Evolutionary conservation across 805 yeast genomes (phyloP), one percentile per base, ranked within the genome.

Genomic region (Nakazawaea wyomingensis): DNA sequence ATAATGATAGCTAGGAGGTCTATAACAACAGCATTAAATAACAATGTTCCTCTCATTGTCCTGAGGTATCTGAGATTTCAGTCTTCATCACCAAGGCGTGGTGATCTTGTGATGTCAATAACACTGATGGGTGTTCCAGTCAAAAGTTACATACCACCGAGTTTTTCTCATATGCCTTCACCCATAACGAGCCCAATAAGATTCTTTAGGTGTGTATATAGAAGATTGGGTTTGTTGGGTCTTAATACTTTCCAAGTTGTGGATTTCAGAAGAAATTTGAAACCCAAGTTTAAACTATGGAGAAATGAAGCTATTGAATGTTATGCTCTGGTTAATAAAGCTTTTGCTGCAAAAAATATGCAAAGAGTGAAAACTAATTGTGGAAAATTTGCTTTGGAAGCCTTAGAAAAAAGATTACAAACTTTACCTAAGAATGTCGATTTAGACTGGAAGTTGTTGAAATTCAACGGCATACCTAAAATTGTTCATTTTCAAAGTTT

Each of bases 251-350:
- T 70, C 42, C 71, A 68, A 47, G 68, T 73, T 4, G 71, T 68
- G 43, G 69, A 69, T 49, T 74, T 62, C 54, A 72, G 66, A 60
- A 56, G 61, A 46, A 62, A 61, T 21, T 57, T 74, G 44, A 83
- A 79, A 60, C 86, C 90, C 26, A 66, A 78, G 34, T 83, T 82
- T 50, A 58, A 78, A 17, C 74, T 80, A 47, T 90, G 96, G 96
- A 86, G 85, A 60, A 91, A 88, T 61, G 73, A 72, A 24, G 95
- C 95, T 6, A 79, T 90, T 52, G 87, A 87, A 52, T 69, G 69
- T 39, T 89, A 80, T 60, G 84, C 83, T 22, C 76, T 76, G 45
- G 82, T 86, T n/a, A 88, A 90, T 64, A 79, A 80, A 54, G 80
- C 88, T 2, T 90, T 90, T 68, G 91, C 95, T 2, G 57, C 68